Conservation (phyloP, 257 asterid genomes). For the Lithospermum erythrorhizon region DNA sequence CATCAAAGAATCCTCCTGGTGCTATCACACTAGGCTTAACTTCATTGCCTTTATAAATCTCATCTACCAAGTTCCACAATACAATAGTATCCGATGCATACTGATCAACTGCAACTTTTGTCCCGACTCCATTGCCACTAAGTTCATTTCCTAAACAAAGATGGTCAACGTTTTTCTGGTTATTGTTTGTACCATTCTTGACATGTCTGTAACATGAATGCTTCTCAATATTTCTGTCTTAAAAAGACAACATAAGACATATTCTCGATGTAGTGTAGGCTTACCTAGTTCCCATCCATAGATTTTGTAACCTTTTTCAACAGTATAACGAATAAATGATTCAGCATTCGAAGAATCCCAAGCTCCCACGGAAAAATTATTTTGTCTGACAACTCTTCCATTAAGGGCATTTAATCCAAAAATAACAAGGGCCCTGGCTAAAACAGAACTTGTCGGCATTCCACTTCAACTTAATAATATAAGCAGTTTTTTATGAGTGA, state of each 20-base stretch:
- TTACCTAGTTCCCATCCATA: slow-evolving; percentile 82
- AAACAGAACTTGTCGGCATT: slow-evolving; percentile 1
- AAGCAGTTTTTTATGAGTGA: background rate
- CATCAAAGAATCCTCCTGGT: slow-evolving; percentile 62
- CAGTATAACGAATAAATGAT: slow-evolving; percentile 48
- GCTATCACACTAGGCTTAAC: slow-evolving; percentile 32
- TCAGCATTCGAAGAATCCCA: slow-evolving; percentile 62
- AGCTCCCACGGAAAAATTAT: slow-evolving; percentile 20
- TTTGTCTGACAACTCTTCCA: slow-evolving; percentile 33
- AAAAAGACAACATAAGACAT: background rate
- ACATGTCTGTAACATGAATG: too few species aligned
- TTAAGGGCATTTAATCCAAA: slow-evolving; percentile 68
- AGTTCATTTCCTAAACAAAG: slow-evolving; percentile 49
- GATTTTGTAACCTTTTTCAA: slow-evolving; percentile 46
- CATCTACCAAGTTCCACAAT: slow-evolving; percentile 23
- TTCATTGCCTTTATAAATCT: slow-evolving; percentile 24
- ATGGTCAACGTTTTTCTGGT: too few species aligned
- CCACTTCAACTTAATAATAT: background rate
- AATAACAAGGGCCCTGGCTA: slow-evolving; percentile 45
- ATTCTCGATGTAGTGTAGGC: background rate
- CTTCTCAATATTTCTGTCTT: too few species aligned
- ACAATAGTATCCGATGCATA: slow-evolving; percentile 41
- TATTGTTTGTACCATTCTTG: too few species aligned
- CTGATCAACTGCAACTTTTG: slow-evolving; percentile 30
- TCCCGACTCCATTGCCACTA: slow-evolving; percentile 55